Evolutionary conservation across 1,139 yeast species (phyloP).

Genomic region (Blastobotrys proliferans): DNA sequence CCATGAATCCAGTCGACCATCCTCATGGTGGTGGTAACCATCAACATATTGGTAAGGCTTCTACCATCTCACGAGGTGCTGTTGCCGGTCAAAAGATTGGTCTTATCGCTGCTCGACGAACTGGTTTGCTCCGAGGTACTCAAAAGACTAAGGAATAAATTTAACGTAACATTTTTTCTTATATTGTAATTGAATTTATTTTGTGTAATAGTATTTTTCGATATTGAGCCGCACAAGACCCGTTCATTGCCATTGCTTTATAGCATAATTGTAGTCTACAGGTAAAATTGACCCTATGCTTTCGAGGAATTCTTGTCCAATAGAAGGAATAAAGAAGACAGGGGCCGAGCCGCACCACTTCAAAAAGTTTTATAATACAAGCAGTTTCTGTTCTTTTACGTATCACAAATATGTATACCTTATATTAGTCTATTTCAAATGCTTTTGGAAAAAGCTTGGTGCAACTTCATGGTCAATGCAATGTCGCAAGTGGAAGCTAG

Average conservation of each 20-base stretch:
- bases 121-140: constrained; percentile 99
- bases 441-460: constrained; percentile 80
- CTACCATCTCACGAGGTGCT: constrained; percentile 99
- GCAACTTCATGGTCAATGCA: constrained; percentile 91
- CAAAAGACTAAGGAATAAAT: constrained; percentile 86
- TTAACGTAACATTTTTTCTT: not conserved
- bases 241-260: too few relatives aligned
- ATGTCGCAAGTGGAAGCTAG: constrained; percentile 83
- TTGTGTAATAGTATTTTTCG: too few relatives aligned
- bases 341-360: too few relatives aligned
- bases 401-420: too few relatives aligned
- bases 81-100: constrained; percentile 99
- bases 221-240: too few relatives aligned
- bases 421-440: constrained; percentile 12
- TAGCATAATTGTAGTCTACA: too few relatives aligned
- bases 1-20: constrained; percentile 99
- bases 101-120: constrained; percentile 99
- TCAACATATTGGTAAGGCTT: constrained; percentile 99
- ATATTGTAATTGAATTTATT: constrained; percentile 1
- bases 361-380: too few relatives aligned
- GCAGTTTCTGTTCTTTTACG: not conserved
- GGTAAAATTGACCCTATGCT: too few relatives aligned
- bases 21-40: constrained; percentile 99
- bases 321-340: too few relatives aligned
- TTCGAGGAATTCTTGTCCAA: too few relatives aligned